Evolutionary conservation across 176 grass and related monocot genomes (phyloP).

Genomic region (Oryza meridionalis): DNA sequence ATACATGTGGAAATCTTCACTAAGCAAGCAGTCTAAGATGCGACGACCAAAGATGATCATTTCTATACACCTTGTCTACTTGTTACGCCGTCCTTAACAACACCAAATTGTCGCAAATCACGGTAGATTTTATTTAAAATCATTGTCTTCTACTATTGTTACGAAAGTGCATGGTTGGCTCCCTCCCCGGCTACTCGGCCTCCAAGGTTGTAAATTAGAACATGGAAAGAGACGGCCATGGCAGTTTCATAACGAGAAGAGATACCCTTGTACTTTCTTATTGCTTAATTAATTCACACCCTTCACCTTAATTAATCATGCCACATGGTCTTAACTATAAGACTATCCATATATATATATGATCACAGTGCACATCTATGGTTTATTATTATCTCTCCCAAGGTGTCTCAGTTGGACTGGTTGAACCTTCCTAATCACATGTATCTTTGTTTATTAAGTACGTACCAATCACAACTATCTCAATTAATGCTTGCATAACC

Average conservation of each 20-base stretch:
- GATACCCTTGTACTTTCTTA: background rate
- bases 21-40: background rate
- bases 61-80: background rate
- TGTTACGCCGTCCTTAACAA: background rate
- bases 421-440: background rate
- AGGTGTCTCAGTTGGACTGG: constrained; percentile 5
- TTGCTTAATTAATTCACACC: background rate
- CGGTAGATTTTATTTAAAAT: background rate
- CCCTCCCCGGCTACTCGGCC: background rate
- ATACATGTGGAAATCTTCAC: background rate
- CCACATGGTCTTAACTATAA: background rate
- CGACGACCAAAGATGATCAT: background rate
- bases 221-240: constrained; percentile 25
- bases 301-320: background rate
- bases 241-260: constrained; percentile 7
- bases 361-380: background rate
- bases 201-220: background rate
- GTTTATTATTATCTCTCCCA: background rate
- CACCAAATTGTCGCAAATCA: background rate
- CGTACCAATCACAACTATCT: background rate
- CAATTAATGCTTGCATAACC: background rate
- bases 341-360: background rate
- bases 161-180: background rate
- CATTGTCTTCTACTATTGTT: background rate
- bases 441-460: background rate